These are phyloP conservation scores for Debaryomyces fabryi DNA, from an alignment of 1,139 yeast species.

Conservation along the genomic window DNA sequence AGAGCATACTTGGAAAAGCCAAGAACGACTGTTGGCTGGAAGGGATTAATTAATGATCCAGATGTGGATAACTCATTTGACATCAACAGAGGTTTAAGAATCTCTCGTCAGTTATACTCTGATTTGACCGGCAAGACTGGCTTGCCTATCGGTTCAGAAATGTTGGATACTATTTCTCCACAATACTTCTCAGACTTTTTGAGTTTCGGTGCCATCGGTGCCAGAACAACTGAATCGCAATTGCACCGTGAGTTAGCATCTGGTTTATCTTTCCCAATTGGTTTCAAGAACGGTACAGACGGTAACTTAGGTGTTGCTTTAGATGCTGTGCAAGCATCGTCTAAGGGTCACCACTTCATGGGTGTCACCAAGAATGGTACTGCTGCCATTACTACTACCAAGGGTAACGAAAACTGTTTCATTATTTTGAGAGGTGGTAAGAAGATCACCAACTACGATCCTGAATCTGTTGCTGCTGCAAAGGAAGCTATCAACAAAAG, in stretches of 20 bases:
- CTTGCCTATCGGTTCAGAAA: slow-evolving; percentile 93
- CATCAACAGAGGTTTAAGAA: slow-evolving; percentile 91
- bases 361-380: slow-evolving; percentile 96
- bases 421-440: slow-evolving; percentile 96
- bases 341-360: slow-evolving; percentile 92
- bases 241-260: slow-evolving; percentile 96
- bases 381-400: slow-evolving; percentile 94
- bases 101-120: slow-evolving; percentile 82
- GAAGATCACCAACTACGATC: slow-evolving; percentile 90
- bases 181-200: slow-evolving; percentile 91
- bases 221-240: slow-evolving; percentile 98
- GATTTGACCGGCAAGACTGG: slow-evolving; percentile 73
- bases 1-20: slow-evolving; percentile 98
- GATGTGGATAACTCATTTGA: slow-evolving; percentile 90
- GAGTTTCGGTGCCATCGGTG: slow-evolving; percentile 97
- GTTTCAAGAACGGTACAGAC: slow-evolving; percentile 98
- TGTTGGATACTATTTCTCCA: slow-evolving; percentile 98
- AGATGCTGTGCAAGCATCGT: slow-evolving; percentile 92
- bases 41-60: slow-evolving; percentile 96
- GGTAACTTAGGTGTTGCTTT: slow-evolving; percentile 92
- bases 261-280: slow-evolving; percentile 96
- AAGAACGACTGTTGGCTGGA: slow-evolving; percentile 99
- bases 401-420: slow-evolving; percentile 88
- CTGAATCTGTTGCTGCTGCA: slow-evolving; percentile 72
- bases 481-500: slow-evolving; percentile 51